Evolutionary conservation across 768 basidiomycete species (phyloP), one percentile per base, ranked within the genome.

Genomic region (Coprinopsis sp.): DNA sequence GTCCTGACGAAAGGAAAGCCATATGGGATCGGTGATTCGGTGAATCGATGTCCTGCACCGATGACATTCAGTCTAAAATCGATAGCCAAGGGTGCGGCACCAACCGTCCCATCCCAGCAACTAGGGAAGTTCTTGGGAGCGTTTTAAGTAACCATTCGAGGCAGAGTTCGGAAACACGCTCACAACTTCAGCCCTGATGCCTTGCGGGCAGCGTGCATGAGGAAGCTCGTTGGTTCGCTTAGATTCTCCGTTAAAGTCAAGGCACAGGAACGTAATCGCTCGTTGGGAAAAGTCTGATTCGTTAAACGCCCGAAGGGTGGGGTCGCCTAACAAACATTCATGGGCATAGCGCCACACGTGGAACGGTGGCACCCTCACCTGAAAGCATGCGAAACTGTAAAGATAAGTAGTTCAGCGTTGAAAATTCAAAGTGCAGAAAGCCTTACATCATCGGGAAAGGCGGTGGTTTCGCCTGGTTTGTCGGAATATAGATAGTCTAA

Each of bases 391-490:
- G 63, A 53, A 71, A 67, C 68, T 70, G 38, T 1, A 19, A 19
- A 30, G 28, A 7, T 49, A 22, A 37, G 42, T 41, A 53, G 37
- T n/a, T n/a, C 19, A 30, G 27, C 38, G 11, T 14, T 14, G 10
- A 11, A n/a, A n/a, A 37, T 8, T 12, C 27, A 33, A 31, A 11
- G 25, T 14, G 37, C 13, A 33, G 51, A n/a, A n/a, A n/a, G n/a
- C n/a, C 63, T 49, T 38, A 66, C 68, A 51, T 71, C 58, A 46
- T 69, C 67, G n/a, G 68, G 68, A 54, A 71, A 71, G 12, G 67
- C 61, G 7, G 64, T 63, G 8, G 67, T 66, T 12, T 47, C 58
- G 33, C 65, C 65, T n/a, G 65, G 54, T 23, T 54, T 53, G 51
- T 64, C 58, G 25, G 58, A 59, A 47, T 61, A 69, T 14, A 69